A percentile compares a stretch with the other conserved stretches of the same genome.
phyloP scores from a whole-genome alignment of 495 filamentous ascomycete species.

The Podospora didyma region DNA sequence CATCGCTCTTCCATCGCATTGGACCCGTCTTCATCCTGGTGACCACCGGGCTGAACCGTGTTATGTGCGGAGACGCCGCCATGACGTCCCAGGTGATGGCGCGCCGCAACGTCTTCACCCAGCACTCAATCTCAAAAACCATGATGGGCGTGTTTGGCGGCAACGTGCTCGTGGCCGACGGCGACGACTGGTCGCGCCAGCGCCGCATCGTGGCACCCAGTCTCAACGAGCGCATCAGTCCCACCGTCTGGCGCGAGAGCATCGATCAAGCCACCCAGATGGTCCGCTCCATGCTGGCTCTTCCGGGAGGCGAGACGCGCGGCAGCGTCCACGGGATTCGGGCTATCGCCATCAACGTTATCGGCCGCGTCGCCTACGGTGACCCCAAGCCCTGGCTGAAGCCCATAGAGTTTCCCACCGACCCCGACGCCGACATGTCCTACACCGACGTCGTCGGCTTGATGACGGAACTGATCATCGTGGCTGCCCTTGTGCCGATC shows the following conservation, averaged over 20 bases:
- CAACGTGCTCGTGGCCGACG: slow-evolving; percentile 29
- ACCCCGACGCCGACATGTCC: slow-evolving; percentile 19
- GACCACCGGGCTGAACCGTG: slow-evolving; percentile 19
- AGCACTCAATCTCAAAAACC: slow-evolving; percentile 16
- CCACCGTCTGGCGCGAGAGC: slow-evolving; percentile 36
- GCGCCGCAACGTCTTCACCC: slow-evolving; percentile 29
- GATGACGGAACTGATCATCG: slow-evolving; percentile 24
- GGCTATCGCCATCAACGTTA: slow-evolving; percentile 38
- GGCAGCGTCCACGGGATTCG: slow-evolving; percentile 23
- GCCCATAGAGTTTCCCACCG: slow-evolving; percentile 9
- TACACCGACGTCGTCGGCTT: slow-evolving; percentile 35
- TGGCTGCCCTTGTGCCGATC: slow-evolving; percentile 28
- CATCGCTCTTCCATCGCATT: slow-evolving; percentile 11
- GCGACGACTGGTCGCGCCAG: slow-evolving; percentile 36
- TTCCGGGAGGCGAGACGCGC: slow-evolving; percentile 18
- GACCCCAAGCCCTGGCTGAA: slow-evolving; percentile 30
- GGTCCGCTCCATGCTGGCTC: slow-evolving; percentile 19
- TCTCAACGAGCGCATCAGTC: slow-evolving; percentile 37
- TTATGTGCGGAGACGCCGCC: slow-evolving; percentile 26
- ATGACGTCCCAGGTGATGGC: slow-evolving; percentile 21
- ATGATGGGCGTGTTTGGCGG: slow-evolving; percentile 28
- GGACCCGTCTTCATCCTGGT: slow-evolving; percentile 26
- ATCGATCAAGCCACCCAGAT: slow-evolving; percentile 29
- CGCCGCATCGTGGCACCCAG: slow-evolving; percentile 36
- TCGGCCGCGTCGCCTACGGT: slow-evolving; percentile 36